phyloP scores from a whole-genome alignment of 2,329 filamentous ascomycete species.

The Tolypocladium endophyticum region DNA sequence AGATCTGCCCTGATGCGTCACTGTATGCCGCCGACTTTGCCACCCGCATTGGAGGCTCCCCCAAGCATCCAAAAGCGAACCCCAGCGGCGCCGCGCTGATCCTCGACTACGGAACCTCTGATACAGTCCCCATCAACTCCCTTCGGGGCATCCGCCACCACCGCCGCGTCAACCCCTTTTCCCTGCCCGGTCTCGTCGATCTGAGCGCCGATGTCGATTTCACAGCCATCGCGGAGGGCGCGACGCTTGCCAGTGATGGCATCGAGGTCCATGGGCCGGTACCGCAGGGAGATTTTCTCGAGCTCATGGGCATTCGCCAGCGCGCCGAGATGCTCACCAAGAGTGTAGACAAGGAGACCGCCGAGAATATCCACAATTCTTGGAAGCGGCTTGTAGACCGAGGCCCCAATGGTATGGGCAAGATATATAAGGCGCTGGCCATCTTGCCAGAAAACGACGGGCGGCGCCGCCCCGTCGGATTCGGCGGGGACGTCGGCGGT shows the following conservation, averaged over 20 bases:
- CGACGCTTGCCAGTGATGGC: constrained; percentile 61
- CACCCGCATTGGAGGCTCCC: constrained; percentile 64
- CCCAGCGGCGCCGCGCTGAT: constrained; percentile 86
- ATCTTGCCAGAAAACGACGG: constrained; percentile 75
- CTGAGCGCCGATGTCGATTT: constrained; percentile 93
- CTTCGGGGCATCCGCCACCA: constrained; percentile 81
- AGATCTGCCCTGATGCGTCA: constrained; percentile 81
- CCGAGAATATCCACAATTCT: constrained; percentile 55
- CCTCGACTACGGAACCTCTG: constrained; percentile 80
- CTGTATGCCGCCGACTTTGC: constrained; percentile 77
- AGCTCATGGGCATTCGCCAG: constrained; percentile 72
- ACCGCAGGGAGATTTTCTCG: constrained; percentile 71
- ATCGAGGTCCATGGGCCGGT: constrained; percentile 91
- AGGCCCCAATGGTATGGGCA: constrained; percentile 81
- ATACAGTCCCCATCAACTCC: constrained; percentile 75
- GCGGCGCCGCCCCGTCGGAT: constrained; percentile 72
- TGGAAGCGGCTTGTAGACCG: constrained; percentile 80
- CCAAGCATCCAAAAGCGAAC: constrained; percentile 39
- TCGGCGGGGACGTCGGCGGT: constrained; percentile 59
- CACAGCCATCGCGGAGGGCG: constrained; percentile 71
- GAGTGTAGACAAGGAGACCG: constrained; percentile 34
- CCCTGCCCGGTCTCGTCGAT: constrained; percentile 72
- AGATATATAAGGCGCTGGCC: constrained; percentile 85
- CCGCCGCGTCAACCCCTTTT: constrained; percentile 66
- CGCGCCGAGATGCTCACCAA: constrained; percentile 58